A percentile compares a stretch with the other conserved stretches of the same genome.
These are phyloP conservation scores for Moesziomyces aphidis DNA, from an alignment of 1,284 basidiomycete genomes.

Conservation along the genomic window DNA sequence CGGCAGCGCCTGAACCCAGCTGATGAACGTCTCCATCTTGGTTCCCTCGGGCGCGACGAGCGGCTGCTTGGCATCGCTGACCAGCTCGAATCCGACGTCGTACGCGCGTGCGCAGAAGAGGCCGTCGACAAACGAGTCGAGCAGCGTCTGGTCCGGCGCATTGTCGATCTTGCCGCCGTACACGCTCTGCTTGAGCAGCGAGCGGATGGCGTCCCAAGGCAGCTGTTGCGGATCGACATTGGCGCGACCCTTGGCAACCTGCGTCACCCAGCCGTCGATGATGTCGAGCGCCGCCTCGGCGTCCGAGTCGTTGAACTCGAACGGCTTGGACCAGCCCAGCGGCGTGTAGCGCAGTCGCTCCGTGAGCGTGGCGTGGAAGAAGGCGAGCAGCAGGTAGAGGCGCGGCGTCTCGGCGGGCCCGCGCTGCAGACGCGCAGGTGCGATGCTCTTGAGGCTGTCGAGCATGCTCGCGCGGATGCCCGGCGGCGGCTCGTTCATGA, in stretches of 20 bases:
- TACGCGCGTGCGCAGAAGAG: conserved; percentile 64
- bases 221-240: conserved; percentile 63
- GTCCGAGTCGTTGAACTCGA: conserved; percentile 67
- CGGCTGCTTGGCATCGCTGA: conserved; percentile 50
- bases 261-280: conserved; percentile 61
- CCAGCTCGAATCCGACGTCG: conserved; percentile 59
- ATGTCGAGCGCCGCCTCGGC: conserved; percentile 62
- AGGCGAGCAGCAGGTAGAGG: conserved; percentile 63
- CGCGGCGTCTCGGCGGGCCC: conserved; percentile 61
- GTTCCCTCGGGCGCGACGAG: conserved; percentile 63
- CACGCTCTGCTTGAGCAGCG: conserved; percentile 62
- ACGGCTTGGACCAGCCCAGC: conserved; percentile 63
- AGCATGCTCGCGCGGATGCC: conserved; percentile 66
- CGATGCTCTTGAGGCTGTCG: conserved; percentile 56
- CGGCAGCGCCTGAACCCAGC: conserved; percentile 62
- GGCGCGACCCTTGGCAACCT: conserved; percentile 56
- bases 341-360: conserved; percentile 65
- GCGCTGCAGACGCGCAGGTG: conserved; percentile 50
- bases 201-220: conserved; percentile 64
- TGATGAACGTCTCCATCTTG: conserved; percentile 62
- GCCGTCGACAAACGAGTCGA: conserved; percentile 65
- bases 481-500: conserved; percentile 67
- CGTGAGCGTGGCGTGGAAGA: conserved; percentile 64
- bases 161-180: conserved; percentile 67
- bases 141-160: conserved; percentile 59